Evolutionary conservation across 306 rosid species (phyloP).

Genomic region (Morella rubra): DNA sequence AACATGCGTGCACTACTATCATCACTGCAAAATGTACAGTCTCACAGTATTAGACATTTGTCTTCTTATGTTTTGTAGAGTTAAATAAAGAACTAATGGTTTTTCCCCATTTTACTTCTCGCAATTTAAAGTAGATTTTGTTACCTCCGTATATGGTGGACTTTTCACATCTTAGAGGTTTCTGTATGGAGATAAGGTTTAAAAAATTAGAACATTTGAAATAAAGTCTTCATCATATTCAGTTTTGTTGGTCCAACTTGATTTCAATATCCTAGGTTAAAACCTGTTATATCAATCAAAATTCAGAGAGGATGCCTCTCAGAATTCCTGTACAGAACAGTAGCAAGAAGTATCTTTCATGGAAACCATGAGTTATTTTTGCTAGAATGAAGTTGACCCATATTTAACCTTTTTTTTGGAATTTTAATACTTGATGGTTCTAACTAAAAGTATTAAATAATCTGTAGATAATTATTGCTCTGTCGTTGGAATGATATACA

Average conservation of each 20-base stretch:
- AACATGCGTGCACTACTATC: conserved; percentile 89
- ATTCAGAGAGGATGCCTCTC: background rate
- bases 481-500: conserved; percentile 38
- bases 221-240: background rate
- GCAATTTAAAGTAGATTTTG: background rate
- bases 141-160: background rate
- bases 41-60: background rate
- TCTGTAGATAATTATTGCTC: conserved; percentile 9
- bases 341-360: background rate
- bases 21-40: conserved; percentile 60
- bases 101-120: background rate
- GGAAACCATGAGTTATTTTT: background rate
- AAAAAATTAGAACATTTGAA: background rate
- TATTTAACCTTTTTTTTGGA: background rate
- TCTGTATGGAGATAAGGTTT: background rate
- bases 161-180: background rate
- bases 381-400: background rate
- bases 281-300: background rate
- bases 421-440: background rate
- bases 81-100: background rate
- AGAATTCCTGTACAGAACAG: background rate
- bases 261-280: background rate
- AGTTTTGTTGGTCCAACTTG: background rate
- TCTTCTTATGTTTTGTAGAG: background rate
- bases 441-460: background rate